A percentile compares a stretch with the other conserved stretches of the same genome.
Conservation (phyloP, 192 early-diverging fungal species). For the Backusella sp. region DNA sequence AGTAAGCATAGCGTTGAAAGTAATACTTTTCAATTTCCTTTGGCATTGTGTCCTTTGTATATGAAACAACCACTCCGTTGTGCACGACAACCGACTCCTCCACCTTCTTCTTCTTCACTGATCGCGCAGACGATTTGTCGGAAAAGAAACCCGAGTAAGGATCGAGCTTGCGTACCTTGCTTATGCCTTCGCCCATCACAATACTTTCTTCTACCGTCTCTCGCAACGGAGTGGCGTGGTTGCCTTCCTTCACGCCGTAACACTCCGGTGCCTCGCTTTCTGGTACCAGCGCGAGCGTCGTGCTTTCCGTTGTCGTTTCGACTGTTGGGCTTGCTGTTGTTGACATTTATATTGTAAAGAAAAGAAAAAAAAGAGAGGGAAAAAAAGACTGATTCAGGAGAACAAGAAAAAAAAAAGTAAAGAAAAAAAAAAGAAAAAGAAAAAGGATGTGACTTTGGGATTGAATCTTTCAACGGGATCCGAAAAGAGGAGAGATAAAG, state of each 20-base stretch:
- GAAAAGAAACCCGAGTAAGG: conserved; percentile 5
- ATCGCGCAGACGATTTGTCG: not conserved
- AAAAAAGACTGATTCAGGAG: too few species aligned
- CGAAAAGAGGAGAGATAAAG: too few species aligned
- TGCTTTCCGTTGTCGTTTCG: not conserved
- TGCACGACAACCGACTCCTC: not conserved
- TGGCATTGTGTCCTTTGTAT: conserved; percentile 34
- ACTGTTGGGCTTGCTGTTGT: not conserved
- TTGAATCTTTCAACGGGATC: too few species aligned
- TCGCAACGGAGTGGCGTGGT: not conserved
- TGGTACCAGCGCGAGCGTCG: not conserved
- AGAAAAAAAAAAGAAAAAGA: not conserved
- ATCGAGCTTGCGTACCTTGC: not conserved
- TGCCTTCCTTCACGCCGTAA: not conserved
- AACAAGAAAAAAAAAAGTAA: too few species aligned
- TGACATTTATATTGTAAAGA: not conserved
- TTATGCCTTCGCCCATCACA: not conserved
- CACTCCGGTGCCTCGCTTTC: not conserved
- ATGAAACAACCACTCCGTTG: conserved; percentile 23
- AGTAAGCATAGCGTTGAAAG: conserved; percentile 77
- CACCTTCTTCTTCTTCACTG: not conserved
- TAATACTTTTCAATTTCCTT: conserved; percentile 56
- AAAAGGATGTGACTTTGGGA: not conserved
- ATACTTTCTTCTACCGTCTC: conserved; percentile 6
- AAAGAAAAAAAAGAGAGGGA: too few species aligned